A percentile compares a stretch with the other conserved stretches of the same genome.
Evolutionary conservation across 108 stramenopile genomes (phyloP).

Genomic region (Schizochytrium sp.): DNA sequence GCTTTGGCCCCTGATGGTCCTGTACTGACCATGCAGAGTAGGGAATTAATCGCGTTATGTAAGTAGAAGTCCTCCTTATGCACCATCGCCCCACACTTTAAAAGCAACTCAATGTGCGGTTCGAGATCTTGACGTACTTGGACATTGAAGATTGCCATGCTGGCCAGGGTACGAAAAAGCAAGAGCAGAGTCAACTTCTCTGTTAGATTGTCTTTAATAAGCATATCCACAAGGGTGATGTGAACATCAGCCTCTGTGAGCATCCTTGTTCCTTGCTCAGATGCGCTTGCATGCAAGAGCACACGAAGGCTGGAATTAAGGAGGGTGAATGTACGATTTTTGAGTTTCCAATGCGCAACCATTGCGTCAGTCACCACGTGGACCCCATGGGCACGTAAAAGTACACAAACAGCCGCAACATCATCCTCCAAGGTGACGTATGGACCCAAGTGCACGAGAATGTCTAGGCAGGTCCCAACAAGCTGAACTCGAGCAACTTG

Average conservation of each 20-base stretch:
- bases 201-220: not conserved
- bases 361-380: conserved; percentile 2
- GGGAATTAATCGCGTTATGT: not conserved
- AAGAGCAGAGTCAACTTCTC: not conserved
- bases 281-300: not conserved
- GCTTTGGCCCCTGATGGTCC: conserved; percentile 7
- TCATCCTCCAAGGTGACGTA: conserved; percentile 19
- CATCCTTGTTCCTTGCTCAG: conserved; percentile 40
- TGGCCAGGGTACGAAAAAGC: not conserved
- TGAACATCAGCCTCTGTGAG: conserved; percentile 31
- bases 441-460: conserved; percentile 4
- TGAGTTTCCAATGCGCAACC: conserved; percentile 44
- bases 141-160: conserved; percentile 18
- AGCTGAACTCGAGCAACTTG: conserved; percentile 50
- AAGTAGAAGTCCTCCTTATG: conserved; percentile 21
- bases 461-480: conserved; percentile 26
- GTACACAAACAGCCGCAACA: not conserved
- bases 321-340: not conserved
- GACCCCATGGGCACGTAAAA: conserved; percentile 48
- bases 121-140: not conserved
- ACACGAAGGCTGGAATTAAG: not conserved
- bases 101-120: not conserved
- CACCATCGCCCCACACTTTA: not conserved
- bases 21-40: conserved; percentile 58
- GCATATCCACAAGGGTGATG: not conserved